Conservation (phyloP, 176 grass and related monocot species). For the Guadua angustifolia region DNA sequence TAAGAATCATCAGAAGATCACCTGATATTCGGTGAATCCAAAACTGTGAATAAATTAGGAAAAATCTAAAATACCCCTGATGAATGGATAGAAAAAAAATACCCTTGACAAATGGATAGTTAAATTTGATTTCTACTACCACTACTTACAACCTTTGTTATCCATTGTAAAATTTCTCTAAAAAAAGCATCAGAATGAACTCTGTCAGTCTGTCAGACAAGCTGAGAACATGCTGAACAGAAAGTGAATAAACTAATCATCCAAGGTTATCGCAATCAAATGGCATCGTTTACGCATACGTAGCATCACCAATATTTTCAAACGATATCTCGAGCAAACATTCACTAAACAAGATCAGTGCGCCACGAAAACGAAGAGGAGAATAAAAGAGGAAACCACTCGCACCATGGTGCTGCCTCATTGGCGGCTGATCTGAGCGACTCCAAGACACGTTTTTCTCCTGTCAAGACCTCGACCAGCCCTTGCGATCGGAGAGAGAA, state of each 20-base stretch:
- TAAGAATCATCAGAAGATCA: no score
- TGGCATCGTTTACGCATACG: background rate
- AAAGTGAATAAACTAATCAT: background rate
- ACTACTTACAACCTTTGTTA: no score
- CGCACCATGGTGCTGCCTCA: slow-evolving; percentile 38
- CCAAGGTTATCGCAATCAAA: background rate
- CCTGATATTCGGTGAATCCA: no score
- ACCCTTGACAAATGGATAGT: no score
- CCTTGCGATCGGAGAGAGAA: slow-evolving; percentile 40
- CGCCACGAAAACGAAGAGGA: slow-evolving; percentile 14
- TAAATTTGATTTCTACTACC: no score
- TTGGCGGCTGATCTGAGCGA: slow-evolving; percentile 37
- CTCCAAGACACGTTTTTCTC: slow-evolving; percentile 66
- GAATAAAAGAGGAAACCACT: background rate
- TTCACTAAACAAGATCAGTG: slow-evolving; percentile 39
- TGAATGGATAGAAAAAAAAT: no score
- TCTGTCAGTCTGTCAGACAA: no score
- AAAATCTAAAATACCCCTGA: no score
- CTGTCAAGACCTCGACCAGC: slow-evolving; percentile 75
- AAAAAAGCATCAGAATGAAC: no score
- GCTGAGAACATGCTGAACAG: background rate
- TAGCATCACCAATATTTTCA: slow-evolving; percentile 16
- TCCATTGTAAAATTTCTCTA: no score
- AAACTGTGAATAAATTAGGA: no score
- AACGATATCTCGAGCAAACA: slow-evolving; percentile 33